Conservation (phyloP, 2,329 filamentous ascomycete genomes). For the Ilyonectria sp. region DNA sequence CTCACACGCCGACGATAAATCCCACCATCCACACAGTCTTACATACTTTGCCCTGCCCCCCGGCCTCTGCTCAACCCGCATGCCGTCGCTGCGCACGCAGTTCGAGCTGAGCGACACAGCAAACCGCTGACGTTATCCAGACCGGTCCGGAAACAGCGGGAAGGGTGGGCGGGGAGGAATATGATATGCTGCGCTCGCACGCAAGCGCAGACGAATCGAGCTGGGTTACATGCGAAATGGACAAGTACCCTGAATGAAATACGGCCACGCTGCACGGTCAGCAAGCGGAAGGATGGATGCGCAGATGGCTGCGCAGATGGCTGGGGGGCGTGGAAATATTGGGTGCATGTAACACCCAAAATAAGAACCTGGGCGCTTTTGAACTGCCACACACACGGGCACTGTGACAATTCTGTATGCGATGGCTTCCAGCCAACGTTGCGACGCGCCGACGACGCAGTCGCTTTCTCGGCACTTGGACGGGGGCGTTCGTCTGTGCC, state of each 20-base stretch:
- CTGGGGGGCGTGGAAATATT: conserved; percentile 16
- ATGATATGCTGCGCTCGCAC: too few relatives aligned
- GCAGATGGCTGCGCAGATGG: conserved; percentile 17
- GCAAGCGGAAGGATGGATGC: conserved; percentile 1
- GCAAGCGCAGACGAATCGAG: conserved; percentile 3
- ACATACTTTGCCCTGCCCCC: conserved; percentile 1
- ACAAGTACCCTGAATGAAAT: conserved; percentile 10
- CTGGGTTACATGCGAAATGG: conserved; percentile 19
- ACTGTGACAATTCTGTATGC: background rate
- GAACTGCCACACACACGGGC: conserved; percentile 1
- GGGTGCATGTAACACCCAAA: background rate
- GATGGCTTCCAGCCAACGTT: background rate
- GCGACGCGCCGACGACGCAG: background rate
- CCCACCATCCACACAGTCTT: conserved; percentile 1
- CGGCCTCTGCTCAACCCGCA: background rate
- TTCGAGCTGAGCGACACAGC: background rate
- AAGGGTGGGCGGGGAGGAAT: background rate
- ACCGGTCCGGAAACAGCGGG: background rate
- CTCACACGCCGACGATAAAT: background rate
- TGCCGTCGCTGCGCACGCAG: background rate
- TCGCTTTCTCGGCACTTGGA: background rate
- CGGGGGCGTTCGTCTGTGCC: too few relatives aligned
- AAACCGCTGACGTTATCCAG: conserved; percentile 7
- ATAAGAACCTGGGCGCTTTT: background rate
- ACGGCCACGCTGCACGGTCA: conserved; percentile 25